Evolutionary conservation across 208 protist species (phyloP), one percentile per base, ranked within the genome.

Genomic region (Plasmodiophora brassicae): DNA sequence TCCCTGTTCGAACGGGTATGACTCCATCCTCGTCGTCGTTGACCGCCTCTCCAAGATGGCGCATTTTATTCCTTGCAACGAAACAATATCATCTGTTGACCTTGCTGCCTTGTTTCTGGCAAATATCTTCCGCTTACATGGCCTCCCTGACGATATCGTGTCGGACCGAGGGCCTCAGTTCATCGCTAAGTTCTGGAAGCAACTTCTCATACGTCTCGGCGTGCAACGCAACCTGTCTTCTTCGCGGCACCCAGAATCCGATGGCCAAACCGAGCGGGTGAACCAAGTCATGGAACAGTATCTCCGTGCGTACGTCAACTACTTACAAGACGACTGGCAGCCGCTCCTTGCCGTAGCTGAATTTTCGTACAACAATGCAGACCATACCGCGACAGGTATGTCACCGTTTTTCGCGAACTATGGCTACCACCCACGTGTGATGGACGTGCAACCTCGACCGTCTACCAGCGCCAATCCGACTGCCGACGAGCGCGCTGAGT

Each of bases 241-340:
- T n/a, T 78, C 65, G n/a, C n/a, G n/a, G 10, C 65, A 78, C 41
- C 65, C 65, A 44, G 14, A 78, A 78, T 78, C 65, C 10, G 65
- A 78, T 32, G n/a, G 65, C 5, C 65, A 78, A 32, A 78, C 65
- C 32, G 65, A 78, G 65, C 65, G 65, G 20, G 65, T 78, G 32
- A 78, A 78, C 41, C 65, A 78, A 78, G n/a, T 36, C 41, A n/a
- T 78, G 32, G 65, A 78, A 32, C n/a, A 5, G 5, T 78, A 36
- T 32, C n/a, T 78, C 14, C 65, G 65, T 32, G 20, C 5, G 10
- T 78, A 44, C 41, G n/a, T 78, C n/a, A 78, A 78, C n/a, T 78
- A 38, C n/a, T 5, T n/a, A 5, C 65, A 78, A 78, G 41, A 78
- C n/a, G 65, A 78, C 65, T 78, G 65, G 65, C 14, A 5, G 32